Conservation (phyloP, 768 basidiomycete species). For the Kwoniella bestiolae region DNA sequence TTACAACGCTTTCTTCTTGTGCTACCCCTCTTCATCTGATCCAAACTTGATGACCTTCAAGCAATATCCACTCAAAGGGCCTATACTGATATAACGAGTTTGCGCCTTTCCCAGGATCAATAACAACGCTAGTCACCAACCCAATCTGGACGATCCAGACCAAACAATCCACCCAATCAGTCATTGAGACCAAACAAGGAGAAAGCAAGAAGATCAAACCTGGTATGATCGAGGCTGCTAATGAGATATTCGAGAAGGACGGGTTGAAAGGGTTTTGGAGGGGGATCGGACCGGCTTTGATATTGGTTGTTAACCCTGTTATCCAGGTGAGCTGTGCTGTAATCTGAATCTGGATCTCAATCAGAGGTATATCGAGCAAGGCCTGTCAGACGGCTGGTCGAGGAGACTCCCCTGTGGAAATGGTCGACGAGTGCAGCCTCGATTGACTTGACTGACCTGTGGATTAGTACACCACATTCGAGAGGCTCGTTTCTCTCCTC, state of each 20-base stretch:
- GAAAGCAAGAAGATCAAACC: slow-evolving; percentile 58
- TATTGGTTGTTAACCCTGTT: slow-evolving; percentile 92
- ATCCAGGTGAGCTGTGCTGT: slow-evolving; percentile 60
- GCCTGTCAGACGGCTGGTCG: too few species aligned
- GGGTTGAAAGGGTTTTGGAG: slow-evolving; percentile 86
- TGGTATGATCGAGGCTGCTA: slow-evolving; percentile 69
- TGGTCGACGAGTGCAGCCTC: too few species aligned
- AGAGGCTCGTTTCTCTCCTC: slow-evolving; percentile 87
- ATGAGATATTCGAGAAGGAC: slow-evolving; percentile 71
- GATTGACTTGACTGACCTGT: not conserved
- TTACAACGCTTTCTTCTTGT: not conserved
- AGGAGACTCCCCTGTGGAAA: too few species aligned
- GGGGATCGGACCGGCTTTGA: slow-evolving; percentile 89
- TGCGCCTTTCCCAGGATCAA: slow-evolving; percentile 65
- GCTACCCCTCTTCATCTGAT: too few species aligned
- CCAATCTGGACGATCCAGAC: slow-evolving; percentile 98
- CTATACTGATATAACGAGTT: not conserved
- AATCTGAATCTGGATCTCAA: too few species aligned
- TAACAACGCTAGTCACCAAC: slow-evolving; percentile 85
- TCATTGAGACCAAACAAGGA: slow-evolving; percentile 20
- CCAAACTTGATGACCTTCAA: not conserved
- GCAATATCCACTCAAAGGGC: not conserved
- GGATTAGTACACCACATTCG: slow-evolving; percentile 84
- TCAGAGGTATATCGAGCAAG: too few species aligned
- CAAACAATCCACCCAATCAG: slow-evolving; percentile 66